Evolutionary conservation across 352 stramenopile species (phyloP).

Genomic region (Hyaloperonospora brassicae): DNA sequence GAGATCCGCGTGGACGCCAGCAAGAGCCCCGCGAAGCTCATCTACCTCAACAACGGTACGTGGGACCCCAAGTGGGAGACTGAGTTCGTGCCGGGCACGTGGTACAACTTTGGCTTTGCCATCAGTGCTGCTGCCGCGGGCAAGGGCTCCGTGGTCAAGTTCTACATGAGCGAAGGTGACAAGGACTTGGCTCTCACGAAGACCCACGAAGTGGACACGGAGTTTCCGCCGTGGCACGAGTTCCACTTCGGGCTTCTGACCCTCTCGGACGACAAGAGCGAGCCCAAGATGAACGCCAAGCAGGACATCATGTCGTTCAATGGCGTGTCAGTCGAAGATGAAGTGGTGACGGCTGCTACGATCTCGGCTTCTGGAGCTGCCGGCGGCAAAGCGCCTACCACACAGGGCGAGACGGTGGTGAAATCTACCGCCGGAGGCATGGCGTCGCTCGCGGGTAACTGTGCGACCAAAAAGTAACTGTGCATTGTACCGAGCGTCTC

Average conservation of each 20-base stretch:
- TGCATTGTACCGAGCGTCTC: too few species aligned
- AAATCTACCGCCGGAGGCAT: too few species aligned
- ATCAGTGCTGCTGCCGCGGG: slow-evolving; percentile 1
- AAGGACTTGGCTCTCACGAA: slow-evolving; percentile 3
- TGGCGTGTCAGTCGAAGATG: slow-evolving; percentile 10
- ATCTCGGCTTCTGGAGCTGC: not conserved
- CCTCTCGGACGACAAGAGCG: slow-evolving; percentile 7
- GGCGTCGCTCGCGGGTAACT: too few species aligned
- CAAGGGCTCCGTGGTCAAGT: slow-evolving; percentile 1
- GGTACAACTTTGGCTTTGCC: slow-evolving; percentile 11
- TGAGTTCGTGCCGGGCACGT: slow-evolving; percentile 7
- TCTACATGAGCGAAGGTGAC: slow-evolving; percentile 9
- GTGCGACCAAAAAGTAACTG: too few species aligned
- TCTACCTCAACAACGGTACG: slow-evolving; percentile 11
- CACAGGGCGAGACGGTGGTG: too few species aligned
- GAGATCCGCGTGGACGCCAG: slow-evolving; percentile 9
- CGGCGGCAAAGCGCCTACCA: not conserved
- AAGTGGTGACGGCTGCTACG: slow-evolving; percentile 5
- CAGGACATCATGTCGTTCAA: slow-evolving; percentile 17
- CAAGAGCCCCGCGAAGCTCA: slow-evolving; percentile 1
- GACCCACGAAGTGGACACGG: slow-evolving; percentile 1
- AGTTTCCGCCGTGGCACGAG: not conserved
- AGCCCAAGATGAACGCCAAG: slow-evolving; percentile 13
- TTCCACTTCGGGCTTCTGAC: slow-evolving; percentile 12
- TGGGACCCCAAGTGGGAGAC: slow-evolving; percentile 13